Conservation (phyloP, 2,329 filamentous ascomycete genomes). For the Calonectria pseudoreteaudii region DNA sequence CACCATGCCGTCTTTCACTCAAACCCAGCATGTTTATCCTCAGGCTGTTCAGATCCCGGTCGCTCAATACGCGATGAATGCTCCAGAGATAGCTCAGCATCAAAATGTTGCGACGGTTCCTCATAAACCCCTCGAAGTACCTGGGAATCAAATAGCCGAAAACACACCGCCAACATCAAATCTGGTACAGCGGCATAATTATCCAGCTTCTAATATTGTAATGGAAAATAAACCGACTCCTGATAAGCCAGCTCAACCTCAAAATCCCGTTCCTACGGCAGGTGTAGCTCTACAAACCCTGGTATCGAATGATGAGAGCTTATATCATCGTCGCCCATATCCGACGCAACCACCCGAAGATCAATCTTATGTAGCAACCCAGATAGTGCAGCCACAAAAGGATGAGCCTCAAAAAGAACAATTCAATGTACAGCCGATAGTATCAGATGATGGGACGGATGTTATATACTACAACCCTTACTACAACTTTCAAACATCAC, state of each 20-base stretch:
- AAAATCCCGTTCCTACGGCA: background rate
- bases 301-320: background rate
- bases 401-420: background rate
- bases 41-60: background rate
- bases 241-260: background rate
- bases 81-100: background rate
- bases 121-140: background rate
- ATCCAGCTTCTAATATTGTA: background rate
- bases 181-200: background rate
- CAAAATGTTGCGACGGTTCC: background rate
- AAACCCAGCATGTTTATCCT: background rate
- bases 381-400: background rate
- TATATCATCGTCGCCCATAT: background rate
- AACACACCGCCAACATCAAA: background rate
- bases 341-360: background rate
- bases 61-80: background rate
- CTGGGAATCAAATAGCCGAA: background rate
- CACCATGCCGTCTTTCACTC: background rate
- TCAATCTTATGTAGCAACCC: background rate
- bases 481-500: background rate
- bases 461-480: background rate
- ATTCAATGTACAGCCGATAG: background rate
- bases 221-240: background rate
- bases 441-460: background rate
- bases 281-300: background rate